Percentiles rank a stretch among this genome's conserved stretches.
Conservation (phyloP, 768 basidiomycete genomes). For the Tricholoma flavovirens region DNA sequence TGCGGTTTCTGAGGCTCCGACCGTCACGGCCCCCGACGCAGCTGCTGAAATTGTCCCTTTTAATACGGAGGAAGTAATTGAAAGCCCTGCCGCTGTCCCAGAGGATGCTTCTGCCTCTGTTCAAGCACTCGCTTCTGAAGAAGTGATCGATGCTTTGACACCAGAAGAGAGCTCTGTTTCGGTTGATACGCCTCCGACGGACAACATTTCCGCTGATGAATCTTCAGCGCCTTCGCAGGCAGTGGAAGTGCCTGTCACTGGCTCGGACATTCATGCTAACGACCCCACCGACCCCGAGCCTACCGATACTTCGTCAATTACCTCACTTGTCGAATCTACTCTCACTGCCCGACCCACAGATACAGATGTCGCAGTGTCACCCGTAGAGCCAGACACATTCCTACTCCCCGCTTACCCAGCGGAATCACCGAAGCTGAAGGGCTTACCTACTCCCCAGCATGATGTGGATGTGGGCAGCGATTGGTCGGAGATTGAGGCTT, state of each 20-base stretch:
- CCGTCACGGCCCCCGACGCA: not conserved
- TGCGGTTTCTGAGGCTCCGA: conserved; percentile 1
- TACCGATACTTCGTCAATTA: not conserved
- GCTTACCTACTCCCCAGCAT: conserved; percentile 9
- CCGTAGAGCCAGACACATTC: conserved; percentile 15
- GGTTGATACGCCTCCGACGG: not conserved
- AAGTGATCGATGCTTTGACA: not conserved
- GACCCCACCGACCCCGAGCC: not conserved
- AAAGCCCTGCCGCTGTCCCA: not conserved
- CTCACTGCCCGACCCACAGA: conserved; percentile 17
- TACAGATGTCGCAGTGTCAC: conserved; percentile 3
- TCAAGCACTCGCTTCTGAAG: too few species aligned
- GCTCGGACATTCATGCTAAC: not conserved
- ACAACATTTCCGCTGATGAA: not conserved
- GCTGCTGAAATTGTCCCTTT: not conserved
- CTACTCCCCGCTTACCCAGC: conserved; percentile 18
- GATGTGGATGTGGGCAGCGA: conserved; percentile 29
- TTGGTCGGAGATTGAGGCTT: conserved; percentile 40
- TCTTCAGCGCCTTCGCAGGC: not conserved
- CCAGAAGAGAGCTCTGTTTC: not conserved
- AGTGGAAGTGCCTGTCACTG: not conserved
- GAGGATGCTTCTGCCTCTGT: too few species aligned
- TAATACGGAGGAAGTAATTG: not conserved
- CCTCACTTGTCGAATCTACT: conserved; percentile 13
- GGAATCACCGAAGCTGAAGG: conserved; percentile 1